Percentiles rank a stretch among this genome's conserved stretches.
Conservation (phyloP, 495 filamentous ascomycete genomes). For the Lasiosphaeriaceae sp. region DNA sequence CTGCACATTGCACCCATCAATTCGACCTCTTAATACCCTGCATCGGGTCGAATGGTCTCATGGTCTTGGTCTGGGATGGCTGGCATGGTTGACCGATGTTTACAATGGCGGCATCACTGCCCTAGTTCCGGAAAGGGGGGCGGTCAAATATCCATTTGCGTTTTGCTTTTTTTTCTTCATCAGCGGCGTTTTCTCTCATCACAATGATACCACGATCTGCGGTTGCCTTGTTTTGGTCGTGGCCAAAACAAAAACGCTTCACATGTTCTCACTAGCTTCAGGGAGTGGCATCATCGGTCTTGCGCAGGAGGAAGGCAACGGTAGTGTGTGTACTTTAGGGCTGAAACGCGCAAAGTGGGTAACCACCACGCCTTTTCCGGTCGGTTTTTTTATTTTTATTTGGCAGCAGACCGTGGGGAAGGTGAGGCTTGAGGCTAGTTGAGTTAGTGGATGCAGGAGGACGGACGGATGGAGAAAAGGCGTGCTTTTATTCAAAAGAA, state of each 20-base stretch:
- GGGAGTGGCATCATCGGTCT: not conserved
- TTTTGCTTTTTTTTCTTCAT: conserved; percentile 7
- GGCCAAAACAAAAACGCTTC: not conserved
- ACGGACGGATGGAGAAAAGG: not conserved
- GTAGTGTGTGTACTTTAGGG: conserved; percentile 7
- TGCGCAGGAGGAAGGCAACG: not conserved
- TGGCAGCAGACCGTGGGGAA: not conserved
- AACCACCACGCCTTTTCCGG: not conserved
- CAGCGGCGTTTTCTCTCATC: conserved; percentile 18
- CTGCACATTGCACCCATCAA: conserved; percentile 25
- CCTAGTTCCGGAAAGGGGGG: conserved; percentile 17
- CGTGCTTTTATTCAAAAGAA: not conserved
- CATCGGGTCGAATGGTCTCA: conserved; percentile 27
- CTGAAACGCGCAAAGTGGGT: not conserved
- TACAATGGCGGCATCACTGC: conserved; percentile 36
- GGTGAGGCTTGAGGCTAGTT: not conserved
- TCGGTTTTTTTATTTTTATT: not conserved
- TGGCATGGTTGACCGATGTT: conserved; percentile 30
- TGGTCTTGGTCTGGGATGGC: conserved; percentile 20
- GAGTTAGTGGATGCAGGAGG: not conserved
- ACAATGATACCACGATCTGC: conserved; percentile 28
- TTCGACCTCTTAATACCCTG: conserved; percentile 16
- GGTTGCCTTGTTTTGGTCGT: conserved; percentile 2
- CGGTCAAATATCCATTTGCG: conserved; percentile 12
- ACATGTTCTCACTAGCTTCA: conserved; percentile 8